phyloP scores from a whole-genome alignment of 768 basidiomycete species.

The Hemileccinum rubropunctum region DNA sequence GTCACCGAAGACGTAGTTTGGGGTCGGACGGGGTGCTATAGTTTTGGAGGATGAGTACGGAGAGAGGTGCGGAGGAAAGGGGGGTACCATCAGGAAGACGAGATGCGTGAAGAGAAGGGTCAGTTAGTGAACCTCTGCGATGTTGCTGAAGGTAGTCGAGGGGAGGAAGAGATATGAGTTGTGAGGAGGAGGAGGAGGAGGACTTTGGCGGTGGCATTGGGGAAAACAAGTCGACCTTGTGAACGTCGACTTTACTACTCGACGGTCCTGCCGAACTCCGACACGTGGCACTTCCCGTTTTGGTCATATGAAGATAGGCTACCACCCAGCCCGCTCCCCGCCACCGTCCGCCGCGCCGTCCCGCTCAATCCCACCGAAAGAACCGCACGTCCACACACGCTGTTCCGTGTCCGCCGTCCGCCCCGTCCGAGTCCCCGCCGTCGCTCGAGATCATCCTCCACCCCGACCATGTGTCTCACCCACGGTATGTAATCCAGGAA shows the following conservation, averaged over 20 bases:
- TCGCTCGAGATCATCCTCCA: conserved; percentile 48
- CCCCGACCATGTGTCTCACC: conserved; percentile 59
- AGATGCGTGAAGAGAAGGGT: conserved; percentile 71
- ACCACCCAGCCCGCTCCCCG: conserved; percentile 16
- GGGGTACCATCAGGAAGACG: conserved; percentile 23
- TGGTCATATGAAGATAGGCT: neutral
- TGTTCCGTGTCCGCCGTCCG: conserved; percentile 58
- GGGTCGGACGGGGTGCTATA: conserved; percentile 55
- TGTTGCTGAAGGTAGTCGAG: conserved; percentile 79
- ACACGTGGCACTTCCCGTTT: conserved; percentile 27
- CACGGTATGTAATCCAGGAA: conserved; percentile 71
- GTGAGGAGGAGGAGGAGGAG: conserved; percentile 27
- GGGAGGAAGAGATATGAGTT: conserved; percentile 64
- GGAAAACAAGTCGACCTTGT: conserved; percentile 5
- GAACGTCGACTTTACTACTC: conserved; percentile 27
- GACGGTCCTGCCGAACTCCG: conserved; percentile 19
- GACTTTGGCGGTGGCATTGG: conserved; percentile 18
- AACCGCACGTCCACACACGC: conserved; percentile 28
- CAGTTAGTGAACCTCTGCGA: conserved; percentile 80
- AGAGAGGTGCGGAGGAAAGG: conserved; percentile 4
- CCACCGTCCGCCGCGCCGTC: conserved; percentile 33
- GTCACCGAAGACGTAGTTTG: conserved; percentile 73
- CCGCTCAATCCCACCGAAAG: too few species aligned
- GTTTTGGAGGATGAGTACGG: conserved; percentile 29
- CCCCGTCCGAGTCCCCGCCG: conserved; percentile 16